Percentiles rank a stretch among this genome's conserved stretches.
phyloP scores from a whole-genome alignment of 164 flowering plant genomes.

The Piper betle region DNA sequence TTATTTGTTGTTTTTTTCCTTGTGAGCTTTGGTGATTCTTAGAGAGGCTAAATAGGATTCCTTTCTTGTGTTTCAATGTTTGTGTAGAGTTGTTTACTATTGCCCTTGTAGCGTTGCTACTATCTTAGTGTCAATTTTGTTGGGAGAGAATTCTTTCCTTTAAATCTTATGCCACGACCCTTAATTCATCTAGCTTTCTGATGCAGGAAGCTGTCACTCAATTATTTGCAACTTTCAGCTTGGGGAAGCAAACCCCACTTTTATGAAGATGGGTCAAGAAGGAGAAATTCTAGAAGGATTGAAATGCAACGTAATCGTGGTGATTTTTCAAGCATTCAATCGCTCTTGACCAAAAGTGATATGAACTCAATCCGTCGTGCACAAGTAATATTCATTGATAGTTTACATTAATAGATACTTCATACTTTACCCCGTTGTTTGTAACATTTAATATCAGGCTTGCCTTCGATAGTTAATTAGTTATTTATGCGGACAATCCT shows the following conservation, averaged over 20 bases:
- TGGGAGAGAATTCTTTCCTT: too few relatives aligned
- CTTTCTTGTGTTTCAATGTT: too few relatives aligned
- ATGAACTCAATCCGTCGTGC: constrained; percentile 65
- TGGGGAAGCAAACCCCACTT: constrained; percentile 26
- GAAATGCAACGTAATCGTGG: constrained; percentile 20
- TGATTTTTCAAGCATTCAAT: constrained; percentile 11
- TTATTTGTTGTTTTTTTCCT: not conserved
- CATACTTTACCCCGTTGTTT: not conserved
- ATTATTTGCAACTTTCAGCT: constrained; percentile 47
- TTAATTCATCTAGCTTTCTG: constrained; percentile 2
- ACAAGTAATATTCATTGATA: constrained; percentile 32
- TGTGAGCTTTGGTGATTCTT: too few relatives aligned
- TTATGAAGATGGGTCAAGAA: constrained; percentile 51
- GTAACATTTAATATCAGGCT: too few relatives aligned
- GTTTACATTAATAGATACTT: not conserved
- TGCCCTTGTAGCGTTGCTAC: too few relatives aligned
- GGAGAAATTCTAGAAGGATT: constrained; percentile 47
- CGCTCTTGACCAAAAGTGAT: constrained; percentile 63
- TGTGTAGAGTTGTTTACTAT: too few relatives aligned
- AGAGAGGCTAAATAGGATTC: too few relatives aligned
- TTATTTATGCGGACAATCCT: not conserved
- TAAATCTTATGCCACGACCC: not conserved
- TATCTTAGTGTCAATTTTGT: too few relatives aligned
- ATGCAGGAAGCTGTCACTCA: constrained; percentile 75
- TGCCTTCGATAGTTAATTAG: not conserved